Evolutionary conservation across 345 rosid genomes (phyloP).

Genomic region (Lepidium africanum): DNA sequence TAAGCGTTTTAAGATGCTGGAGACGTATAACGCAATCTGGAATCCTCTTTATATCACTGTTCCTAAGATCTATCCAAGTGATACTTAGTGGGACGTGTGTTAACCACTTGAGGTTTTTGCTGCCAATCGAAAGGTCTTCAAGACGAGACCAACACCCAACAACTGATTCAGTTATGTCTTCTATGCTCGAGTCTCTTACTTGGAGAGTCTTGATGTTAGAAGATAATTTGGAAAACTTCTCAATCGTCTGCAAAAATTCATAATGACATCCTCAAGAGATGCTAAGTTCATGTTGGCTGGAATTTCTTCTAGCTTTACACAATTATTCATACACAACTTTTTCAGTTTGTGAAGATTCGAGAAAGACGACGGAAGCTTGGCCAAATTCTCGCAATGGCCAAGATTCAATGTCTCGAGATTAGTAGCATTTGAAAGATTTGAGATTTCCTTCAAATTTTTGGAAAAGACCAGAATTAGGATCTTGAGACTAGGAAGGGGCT

Average conservation of each 20-base stretch:
- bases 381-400: conserved; percentile 11
- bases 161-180: not conserved
- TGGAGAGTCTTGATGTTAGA: no score
- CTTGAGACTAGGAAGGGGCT: no score
- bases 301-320: not conserved
- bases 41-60: no score
- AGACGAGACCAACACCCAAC: not conserved
- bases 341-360: conserved; percentile 7
- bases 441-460: not conserved
- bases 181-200: no score
- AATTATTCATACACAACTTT: not conserved
- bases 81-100: no score
- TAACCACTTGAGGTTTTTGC: no score
- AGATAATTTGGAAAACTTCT: no score
- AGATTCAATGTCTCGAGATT: conserved; percentile 11
- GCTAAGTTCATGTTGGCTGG: conserved; percentile 5
- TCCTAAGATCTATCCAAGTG: no score
- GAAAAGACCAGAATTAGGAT: not conserved
- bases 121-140: not conserved
- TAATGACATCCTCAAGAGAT: not conserved
- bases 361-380: conserved; percentile 12
- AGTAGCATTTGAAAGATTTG: conserved; percentile 17
- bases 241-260: not conserved
- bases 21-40: no score
- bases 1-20: no score